These are phyloP conservation scores for Begonia loranthoides DNA, from an alignment of 306 rosid species.

Conservation along the genomic window DNA sequence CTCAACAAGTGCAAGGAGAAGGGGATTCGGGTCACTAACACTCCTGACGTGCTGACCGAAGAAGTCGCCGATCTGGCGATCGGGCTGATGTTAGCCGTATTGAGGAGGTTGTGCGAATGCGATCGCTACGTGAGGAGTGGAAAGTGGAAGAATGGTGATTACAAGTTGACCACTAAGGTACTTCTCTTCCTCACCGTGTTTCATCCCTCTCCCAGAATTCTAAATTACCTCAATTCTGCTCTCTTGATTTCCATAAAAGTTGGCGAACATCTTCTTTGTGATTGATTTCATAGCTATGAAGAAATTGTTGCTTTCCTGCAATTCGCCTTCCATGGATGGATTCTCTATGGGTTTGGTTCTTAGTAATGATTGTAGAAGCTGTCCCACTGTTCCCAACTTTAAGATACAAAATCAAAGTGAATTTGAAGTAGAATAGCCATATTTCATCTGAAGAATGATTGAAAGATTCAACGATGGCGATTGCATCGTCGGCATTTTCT, in stretches of 20 bases:
- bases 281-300: background rate
- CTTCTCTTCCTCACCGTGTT: too few species aligned
- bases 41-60: slow-evolving; percentile 79
- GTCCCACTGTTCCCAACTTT: too few species aligned
- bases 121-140: slow-evolving; percentile 62
- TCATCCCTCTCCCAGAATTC: background rate
- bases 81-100: slow-evolving; percentile 36
- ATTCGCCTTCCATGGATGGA: background rate
- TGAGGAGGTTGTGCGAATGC: slow-evolving; percentile 45
- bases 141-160: slow-evolving; percentile 56
- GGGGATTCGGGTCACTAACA: slow-evolving; percentile 62
- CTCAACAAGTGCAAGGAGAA: slow-evolving; percentile 34
- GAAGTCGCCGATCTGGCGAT: slow-evolving; percentile 69
- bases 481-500: too few species aligned
- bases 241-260: background rate
- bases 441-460: background rate
- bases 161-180: slow-evolving; percentile 61
- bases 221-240: background rate
- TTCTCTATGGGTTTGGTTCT: too few species aligned
- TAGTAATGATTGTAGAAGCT: background rate
- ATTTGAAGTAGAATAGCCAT: background rate
- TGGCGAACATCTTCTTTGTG: background rate
- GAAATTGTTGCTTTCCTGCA: background rate
- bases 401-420: background rate
- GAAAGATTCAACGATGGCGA: background rate